phyloP scores from a whole-genome alignment of 768 basidiomycete genomes.

The Lentinula lateritia region DNA sequence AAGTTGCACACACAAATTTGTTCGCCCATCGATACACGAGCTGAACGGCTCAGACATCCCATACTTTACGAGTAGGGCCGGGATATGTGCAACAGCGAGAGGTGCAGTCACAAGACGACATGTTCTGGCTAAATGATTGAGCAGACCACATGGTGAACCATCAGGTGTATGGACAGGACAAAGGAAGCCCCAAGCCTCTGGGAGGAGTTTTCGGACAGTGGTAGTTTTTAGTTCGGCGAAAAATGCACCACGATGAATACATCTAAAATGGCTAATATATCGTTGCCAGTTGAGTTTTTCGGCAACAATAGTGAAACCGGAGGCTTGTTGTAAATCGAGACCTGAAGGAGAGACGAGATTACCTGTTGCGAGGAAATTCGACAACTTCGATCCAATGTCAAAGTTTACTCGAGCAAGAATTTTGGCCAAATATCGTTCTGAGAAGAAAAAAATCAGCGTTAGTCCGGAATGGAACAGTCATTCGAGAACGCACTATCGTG shows the following conservation, averaged over 20 bases:
- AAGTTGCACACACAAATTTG: slow-evolving; percentile 86
- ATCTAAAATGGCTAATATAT: slow-evolving; percentile 97
- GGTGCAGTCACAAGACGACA: slow-evolving; percentile 86
- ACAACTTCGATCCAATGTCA: slow-evolving; percentile 84
- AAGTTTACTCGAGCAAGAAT: slow-evolving; percentile 75
- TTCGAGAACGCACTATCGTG: slow-evolving; percentile 60
- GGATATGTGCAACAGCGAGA: slow-evolving; percentile 73
- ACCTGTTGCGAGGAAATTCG: slow-evolving; percentile 96
- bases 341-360: slow-evolving; percentile 93
- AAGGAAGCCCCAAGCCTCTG: slow-evolving; percentile 99
- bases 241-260: slow-evolving; percentile 98
- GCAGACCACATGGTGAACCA: slow-evolving; percentile 93
- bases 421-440: slow-evolving; percentile 80
- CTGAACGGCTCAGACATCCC: slow-evolving; percentile 94
- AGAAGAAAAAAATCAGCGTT: background rate
- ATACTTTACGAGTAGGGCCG: slow-evolving; percentile 72
- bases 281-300: slow-evolving; percentile 99
- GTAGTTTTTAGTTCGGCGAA: slow-evolving; percentile 99
- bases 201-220: slow-evolving; percentile 90
- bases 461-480: background rate
- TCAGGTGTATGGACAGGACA: slow-evolving; percentile 99
- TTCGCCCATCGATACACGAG: slow-evolving; percentile 72
- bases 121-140: slow-evolving; percentile 92
- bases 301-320: slow-evolving; percentile 98
- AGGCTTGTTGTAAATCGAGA: slow-evolving; percentile 93